Evolutionary conservation across 352 stramenopile species (phyloP), one percentile per base, ranked within the genome.

Genomic region (Pseudoperonospora humuli): DNA sequence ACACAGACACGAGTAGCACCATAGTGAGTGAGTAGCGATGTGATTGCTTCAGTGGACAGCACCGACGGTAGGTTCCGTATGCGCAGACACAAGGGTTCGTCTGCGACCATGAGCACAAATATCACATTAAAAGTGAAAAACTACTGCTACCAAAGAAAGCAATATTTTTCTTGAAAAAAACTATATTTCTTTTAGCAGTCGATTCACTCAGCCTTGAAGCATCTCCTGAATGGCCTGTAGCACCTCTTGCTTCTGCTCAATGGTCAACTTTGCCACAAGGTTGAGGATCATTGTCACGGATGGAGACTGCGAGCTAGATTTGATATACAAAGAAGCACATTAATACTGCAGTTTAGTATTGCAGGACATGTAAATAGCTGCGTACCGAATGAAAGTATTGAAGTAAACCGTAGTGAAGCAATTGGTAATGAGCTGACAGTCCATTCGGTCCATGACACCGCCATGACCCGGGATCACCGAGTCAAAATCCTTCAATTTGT

Each of bases 401-500:
- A 97, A 98, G 75, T 98, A 97, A 29, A 98, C 91, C 38, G 87
- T 96, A 21, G 91, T 98, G 61, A 96, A 98, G 18, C 96, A 70
- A 35, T 86, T 73, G 52, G 95, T 97, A 70, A 97, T 87, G 44
- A 98, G 80, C 61, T 98, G 92, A 60, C 95, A 98, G 68, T 98
- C 95, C 86, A 98, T 97, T 35, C 95, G 84, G 57, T 98, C 95
- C 78, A 96, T 98, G 43, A 98, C 73, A 21, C 95, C 95, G 34
- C 95, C 95, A 57, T 99, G 97, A 40, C 96, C 96, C 1, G 96
- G 97, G 47, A 99, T 98, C 34, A 98, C 73, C 19, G 83, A 94
- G 51, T 97, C 96, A 66, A 99, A 99, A 71, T 99, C 97, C 73
- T 99, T 99, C 38, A 98, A 81, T 35, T 93, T 85, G 73, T 99